Evolutionary conservation across 2,329 filamentous ascomycete genomes (phyloP), one percentile per base, ranked within the genome.

Genomic region (Penicillium sp.): DNA sequence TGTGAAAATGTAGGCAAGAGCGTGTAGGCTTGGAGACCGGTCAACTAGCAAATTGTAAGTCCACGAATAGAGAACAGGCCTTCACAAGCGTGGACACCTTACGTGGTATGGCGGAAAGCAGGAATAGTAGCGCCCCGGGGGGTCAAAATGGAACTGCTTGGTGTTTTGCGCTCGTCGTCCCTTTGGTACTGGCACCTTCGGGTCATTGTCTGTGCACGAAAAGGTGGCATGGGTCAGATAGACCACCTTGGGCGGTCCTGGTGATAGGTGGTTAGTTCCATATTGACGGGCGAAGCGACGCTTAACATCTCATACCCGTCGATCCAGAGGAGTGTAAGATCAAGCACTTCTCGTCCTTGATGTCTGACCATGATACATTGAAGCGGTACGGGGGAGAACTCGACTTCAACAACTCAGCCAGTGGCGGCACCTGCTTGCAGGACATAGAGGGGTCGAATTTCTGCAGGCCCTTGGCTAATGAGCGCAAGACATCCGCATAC

Each of bases 161-260:
- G 37, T 31, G 28, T 48, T 48, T 14, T 48, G 45, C 15, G 41
- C 25, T 9, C 19, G 29, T 21, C 45, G 35, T 16, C 45, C 45
- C 17, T 44, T 19, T 7, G 45, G 45, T 4, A 48, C 41, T 3
- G 45, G 32, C 2, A 48, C 32, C n/a, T 39, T 39, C 11, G 37
- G 20, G 9, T 48, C 45, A 26, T 45, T 48, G 28, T 48, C 45
- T 6, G 45, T 48, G 26, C 45, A 48, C 8, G 45, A 45, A 9
- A 48, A 33, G 11, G 37, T 23, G 8, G 38, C 34, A 27, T 48
- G 45, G 4, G 41, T 45, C 10, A 45, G 27, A 34, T 41, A 23
- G 5, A 48, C 41, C n/a, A 48, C 34, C 13, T 45, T 48, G 2
- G 45, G 45, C 2, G 36, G 44, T 4, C 40, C 44, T 47, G 10